Evolutionary conservation across 1,139 yeast genomes (phyloP).

Genomic region (Zhuliangozyma blackwelliae): DNA sequence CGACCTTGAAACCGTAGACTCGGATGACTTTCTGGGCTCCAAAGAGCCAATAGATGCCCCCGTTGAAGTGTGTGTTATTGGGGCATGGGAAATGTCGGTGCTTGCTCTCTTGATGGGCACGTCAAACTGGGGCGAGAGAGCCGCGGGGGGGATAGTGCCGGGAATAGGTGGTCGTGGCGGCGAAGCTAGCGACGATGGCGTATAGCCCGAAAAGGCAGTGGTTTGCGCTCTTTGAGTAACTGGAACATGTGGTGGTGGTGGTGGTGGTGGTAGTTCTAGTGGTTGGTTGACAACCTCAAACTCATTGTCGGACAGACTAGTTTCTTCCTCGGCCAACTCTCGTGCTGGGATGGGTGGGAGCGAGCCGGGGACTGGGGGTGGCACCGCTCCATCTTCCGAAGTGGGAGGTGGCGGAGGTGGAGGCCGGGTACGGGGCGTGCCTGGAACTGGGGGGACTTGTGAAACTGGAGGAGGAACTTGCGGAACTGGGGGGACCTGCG

Average conservation of each 20-base stretch:
- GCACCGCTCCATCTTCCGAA: neutral
- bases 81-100: constrained; percentile 15
- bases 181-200: constrained; percentile 3
- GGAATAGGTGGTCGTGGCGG: constrained; percentile 14
- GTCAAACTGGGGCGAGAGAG: neutral
- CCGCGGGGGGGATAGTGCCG: constrained; percentile 3
- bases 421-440: constrained; percentile 2
- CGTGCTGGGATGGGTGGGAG: constrained; percentile 7
- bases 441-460: constrained; percentile 14
- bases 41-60: constrained; percentile 23
- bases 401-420: constrained; percentile 10
- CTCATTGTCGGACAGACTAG: constrained; percentile 7
- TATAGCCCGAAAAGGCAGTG: constrained; percentile 1
- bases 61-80: constrained; percentile 17
- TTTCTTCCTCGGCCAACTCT: constrained; percentile 4
- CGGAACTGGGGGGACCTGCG: constrained; percentile 11
- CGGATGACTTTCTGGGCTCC: constrained; percentile 8
- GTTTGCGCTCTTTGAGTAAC: constrained; percentile 8
- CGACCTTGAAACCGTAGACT: constrained; percentile 11
- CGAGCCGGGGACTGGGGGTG: constrained; percentile 9
- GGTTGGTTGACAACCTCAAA: constrained; percentile 9
- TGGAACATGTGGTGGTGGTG: constrained; percentile 8
- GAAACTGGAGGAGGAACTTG: constrained; percentile 11
- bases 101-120: constrained; percentile 15
- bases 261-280: constrained; percentile 7